These are phyloP conservation scores for Candida sphagnicola DNA, from an alignment of 805 yeast genomes.

Conservation along the genomic window DNA sequence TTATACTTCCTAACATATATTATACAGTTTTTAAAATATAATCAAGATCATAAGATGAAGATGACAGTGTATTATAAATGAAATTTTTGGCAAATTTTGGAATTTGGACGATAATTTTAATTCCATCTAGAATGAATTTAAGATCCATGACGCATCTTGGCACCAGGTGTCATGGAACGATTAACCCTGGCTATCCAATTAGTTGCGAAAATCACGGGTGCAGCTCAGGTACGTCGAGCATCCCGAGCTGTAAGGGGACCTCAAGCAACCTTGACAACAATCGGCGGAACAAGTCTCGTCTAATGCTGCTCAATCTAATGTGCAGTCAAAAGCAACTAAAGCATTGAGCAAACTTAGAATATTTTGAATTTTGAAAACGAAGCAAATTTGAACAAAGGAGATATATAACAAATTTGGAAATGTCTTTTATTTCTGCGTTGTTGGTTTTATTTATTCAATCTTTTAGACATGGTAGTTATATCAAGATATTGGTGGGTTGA, in stretches of 20 bases:
- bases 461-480: conserved; percentile 17
- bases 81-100: no score
- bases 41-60: no score
- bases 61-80: no score
- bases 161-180: no score
- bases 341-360: conserved; percentile 24
- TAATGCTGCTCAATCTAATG: conserved; percentile 27
- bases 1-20: no score
- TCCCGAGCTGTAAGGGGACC: conserved; percentile 27
- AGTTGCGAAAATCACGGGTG: conserved; percentile 8
- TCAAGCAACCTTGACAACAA: conserved; percentile 27
- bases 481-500: conserved; percentile 36
- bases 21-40: no score
- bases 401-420: conserved; percentile 26
- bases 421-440: conserved; percentile 24
- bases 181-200: conserved; percentile 14
- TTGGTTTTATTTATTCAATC: conserved; percentile 17
- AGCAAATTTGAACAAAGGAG: conserved; percentile 28
- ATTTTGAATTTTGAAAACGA: conserved; percentile 22
- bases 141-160: no score
- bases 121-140: no score
- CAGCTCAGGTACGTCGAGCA: conserved; percentile 12
- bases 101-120: no score
- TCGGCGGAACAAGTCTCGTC: conserved; percentile 29
- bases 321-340: conserved; percentile 25